phyloP scores from a whole-genome alignment of 805 yeast species.

The Candida ficus region DNA sequence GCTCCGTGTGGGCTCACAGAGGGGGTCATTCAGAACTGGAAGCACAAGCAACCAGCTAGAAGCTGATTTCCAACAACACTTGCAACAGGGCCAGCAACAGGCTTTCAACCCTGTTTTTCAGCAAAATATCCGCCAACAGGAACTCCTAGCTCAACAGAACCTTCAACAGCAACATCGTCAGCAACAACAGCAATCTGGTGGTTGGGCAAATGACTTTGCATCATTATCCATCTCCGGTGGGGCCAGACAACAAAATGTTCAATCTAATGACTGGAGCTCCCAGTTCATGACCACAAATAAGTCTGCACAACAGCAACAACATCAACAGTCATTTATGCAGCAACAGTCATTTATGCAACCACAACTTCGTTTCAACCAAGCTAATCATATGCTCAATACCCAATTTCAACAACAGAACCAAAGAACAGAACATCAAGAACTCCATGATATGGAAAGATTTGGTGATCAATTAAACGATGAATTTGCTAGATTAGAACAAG shows the following conservation, averaged over 20 bases:
- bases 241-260: slow-evolving; percentile 7
- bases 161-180: slow-evolving; percentile 9
- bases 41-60: slow-evolving; percentile 13
- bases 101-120: slow-evolving; percentile 3
- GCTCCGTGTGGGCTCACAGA: slow-evolving; percentile 9
- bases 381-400: slow-evolving; percentile 6
- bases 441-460: slow-evolving; percentile 12
- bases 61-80: slow-evolving; percentile 16
- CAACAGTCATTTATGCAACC: slow-evolving; percentile 8
- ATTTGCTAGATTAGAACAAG: slow-evolving; percentile 12
- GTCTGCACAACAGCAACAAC: slow-evolving; percentile 1
- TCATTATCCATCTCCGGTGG: slow-evolving; percentile 7
- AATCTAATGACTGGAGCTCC: slow-evolving; percentile 13
- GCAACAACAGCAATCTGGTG: slow-evolving; percentile 4
- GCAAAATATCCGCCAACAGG: slow-evolving; percentile 5
- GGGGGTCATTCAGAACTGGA: slow-evolving; percentile 10
- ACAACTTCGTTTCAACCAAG: slow-evolving; percentile 4
- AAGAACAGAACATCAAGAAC: slow-evolving; percentile 22
- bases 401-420: slow-evolving; percentile 7
- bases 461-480: slow-evolving; percentile 15
- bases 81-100: slow-evolving; percentile 11
- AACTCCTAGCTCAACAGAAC: slow-evolving; percentile 2
- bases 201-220: slow-evolving; percentile 24
- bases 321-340: not conserved
- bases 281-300: slow-evolving; percentile 16